A percentile compares a stretch with the other conserved stretches of the same genome.
Conservation (phyloP, 352 stramenopile species). For the Globisporangium heterothallicum region DNA sequence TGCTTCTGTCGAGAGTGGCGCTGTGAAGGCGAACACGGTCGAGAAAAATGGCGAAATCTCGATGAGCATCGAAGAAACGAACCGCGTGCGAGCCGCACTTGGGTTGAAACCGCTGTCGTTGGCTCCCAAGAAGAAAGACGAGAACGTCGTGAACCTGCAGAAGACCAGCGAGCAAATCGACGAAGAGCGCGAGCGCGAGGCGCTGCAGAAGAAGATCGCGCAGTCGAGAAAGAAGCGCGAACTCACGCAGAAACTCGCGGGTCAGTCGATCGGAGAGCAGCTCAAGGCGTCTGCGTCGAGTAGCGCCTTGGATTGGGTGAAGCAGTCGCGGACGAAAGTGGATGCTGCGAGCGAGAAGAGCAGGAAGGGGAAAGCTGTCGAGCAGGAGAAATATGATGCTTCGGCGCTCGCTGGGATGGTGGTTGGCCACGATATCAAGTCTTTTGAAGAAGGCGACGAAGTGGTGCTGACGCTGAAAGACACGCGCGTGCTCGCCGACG, state of each 20-base stretch:
- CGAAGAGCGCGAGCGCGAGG: conserved; percentile 35
- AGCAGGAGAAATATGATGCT: conserved; percentile 45
- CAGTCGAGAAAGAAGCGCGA: conserved; percentile 68
- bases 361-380: conserved; percentile 13
- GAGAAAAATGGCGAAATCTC: conserved; percentile 80
- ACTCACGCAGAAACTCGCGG: conserved; percentile 59
- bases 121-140: conserved; percentile 35
- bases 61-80: conserved; percentile 81
- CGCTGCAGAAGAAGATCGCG: conserved; percentile 51
- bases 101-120: conserved; percentile 70
- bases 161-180: conserved; percentile 57
- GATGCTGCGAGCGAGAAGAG: conserved; percentile 8
- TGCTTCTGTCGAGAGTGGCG: not conserved
- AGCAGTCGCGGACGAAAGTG: conserved; percentile 30
- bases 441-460: conserved; percentile 88
- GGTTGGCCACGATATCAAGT: conserved; percentile 83
- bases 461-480: conserved; percentile 95
- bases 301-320: conserved; percentile 70
- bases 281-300: conserved; percentile 28
- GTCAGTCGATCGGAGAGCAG: conserved; percentile 72
- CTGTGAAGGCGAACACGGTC: conserved; percentile 20
- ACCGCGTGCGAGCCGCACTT: conserved; percentile 58
- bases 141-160: conserved; percentile 56
- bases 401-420: conserved; percentile 82
- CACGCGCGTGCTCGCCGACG: conserved; percentile 70